Percentiles rank a stretch among this genome's conserved stretches.
Conservation (phyloP, 306 rosid species). For the Sindora glabra region DNA sequence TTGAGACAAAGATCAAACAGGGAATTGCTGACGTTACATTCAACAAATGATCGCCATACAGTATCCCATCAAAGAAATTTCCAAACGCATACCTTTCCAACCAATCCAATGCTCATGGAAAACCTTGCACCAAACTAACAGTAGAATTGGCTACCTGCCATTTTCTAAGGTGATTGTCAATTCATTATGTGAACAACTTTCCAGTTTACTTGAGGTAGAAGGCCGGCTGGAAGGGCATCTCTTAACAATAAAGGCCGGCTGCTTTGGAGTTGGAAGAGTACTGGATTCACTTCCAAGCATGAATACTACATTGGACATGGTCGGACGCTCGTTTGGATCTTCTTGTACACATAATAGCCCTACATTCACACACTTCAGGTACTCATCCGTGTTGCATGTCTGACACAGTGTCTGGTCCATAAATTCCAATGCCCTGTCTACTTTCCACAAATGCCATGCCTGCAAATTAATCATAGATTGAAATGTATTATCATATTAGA, state of each 20-base stretch:
- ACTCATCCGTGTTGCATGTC: constrained; percentile 48
- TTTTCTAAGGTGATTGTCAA: constrained; percentile 58
- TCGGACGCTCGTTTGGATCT: constrained; percentile 63
- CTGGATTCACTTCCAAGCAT: constrained; percentile 60
- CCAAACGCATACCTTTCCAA: background rate
- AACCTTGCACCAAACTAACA: background rate
- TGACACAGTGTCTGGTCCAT: constrained; percentile 37
- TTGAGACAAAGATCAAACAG: too few species aligned
- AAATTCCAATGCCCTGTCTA: constrained; percentile 43
- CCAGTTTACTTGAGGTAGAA: constrained; percentile 56
- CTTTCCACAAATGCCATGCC: constrained; percentile 76
- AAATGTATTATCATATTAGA: background rate
- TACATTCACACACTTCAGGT: constrained; percentile 42
- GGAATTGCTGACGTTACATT: too few species aligned
- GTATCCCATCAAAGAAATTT: background rate
- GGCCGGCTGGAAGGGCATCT: constrained; percentile 71
- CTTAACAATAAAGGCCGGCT: constrained; percentile 51
- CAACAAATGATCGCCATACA: background rate
- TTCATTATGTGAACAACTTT: constrained; percentile 63
- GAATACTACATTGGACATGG: constrained; percentile 56
- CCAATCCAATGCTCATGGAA: background rate
- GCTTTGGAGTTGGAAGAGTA: constrained; percentile 56
- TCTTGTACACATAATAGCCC: constrained; percentile 69
- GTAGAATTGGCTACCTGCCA: constrained; percentile 38
- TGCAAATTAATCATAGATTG: constrained; percentile 6